Evolutionary conservation across 2,329 filamentous ascomycete genomes (phyloP).

Genomic region (Ophiostoma montium): DNA sequence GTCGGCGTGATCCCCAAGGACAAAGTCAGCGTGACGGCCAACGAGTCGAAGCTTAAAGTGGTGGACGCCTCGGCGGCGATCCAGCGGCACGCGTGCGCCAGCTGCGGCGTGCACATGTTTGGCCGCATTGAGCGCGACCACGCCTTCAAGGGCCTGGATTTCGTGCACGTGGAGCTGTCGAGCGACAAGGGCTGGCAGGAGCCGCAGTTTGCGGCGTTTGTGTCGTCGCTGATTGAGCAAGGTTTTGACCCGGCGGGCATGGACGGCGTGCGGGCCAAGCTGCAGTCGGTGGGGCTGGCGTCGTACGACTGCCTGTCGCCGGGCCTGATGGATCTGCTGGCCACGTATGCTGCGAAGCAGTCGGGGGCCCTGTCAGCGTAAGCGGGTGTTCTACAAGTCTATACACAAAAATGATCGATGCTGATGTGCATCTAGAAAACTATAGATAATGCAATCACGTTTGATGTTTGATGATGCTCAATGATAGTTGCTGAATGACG

Average conservation of each 20-base stretch:
- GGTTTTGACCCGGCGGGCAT: slow-evolving; percentile 43
- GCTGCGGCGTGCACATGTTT: slow-evolving; percentile 48
- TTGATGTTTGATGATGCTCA: too few species aligned
- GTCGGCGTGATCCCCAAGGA: slow-evolving; percentile 45
- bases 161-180: slow-evolving; percentile 51
- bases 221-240: slow-evolving; percentile 54
- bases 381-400: neutral
- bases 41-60: slow-evolving; percentile 41
- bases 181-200: slow-evolving; percentile 52
- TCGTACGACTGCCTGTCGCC: slow-evolving; percentile 50
- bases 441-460: neutral
- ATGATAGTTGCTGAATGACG: too few species aligned
- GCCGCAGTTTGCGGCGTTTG: slow-evolving; percentile 55
- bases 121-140: slow-evolving; percentile 52
- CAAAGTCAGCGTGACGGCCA: slow-evolving; percentile 41
- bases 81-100: slow-evolving; percentile 44
- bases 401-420: neutral
- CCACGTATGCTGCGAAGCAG: slow-evolving; percentile 40
- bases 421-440: slow-evolving; percentile 1
- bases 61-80: slow-evolving; percentile 43
- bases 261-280: slow-evolving; percentile 36
- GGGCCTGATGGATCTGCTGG: slow-evolving; percentile 46
- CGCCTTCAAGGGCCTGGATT: slow-evolving; percentile 54
- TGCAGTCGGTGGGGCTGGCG: slow-evolving; percentile 41
- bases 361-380: slow-evolving; percentile 17